Base-by-base conservation (phyloP, 2,329 filamentous ascomycete species). In the Emydomyces testavorans region DNA sequence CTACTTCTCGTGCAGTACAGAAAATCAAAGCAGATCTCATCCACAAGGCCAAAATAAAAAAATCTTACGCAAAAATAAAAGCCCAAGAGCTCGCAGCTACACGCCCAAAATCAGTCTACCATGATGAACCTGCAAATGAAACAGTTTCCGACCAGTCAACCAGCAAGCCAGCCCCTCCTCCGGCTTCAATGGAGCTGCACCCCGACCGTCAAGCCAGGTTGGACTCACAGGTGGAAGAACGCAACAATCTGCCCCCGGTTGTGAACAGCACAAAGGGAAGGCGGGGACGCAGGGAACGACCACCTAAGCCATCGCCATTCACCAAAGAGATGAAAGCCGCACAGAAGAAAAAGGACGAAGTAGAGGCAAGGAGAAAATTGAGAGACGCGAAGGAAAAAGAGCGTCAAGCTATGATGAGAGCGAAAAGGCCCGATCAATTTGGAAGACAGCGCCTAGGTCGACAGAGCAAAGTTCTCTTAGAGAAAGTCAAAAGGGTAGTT, bases 1-100 rank as follows among this genome's bases (percentile, higher is more conserved):
- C 16, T 21, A 38, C 20, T 50, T 38, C 18, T 13, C 32, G 8
- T 29, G 34, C 59, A 90, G 85, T 85, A 50, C 80, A 85, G 65
- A 90, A 90, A 66, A 92, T 94, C 61, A 96, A 96, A 67, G 77
- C 83, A 55, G 79, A 85, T 55, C 71, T 94, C 48, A 95, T 96
- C 58, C 79, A 88, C 65, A 93, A 92, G 65, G 88, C 89, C 52
- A 94, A 95, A 67, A 75, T 94, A 53, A 92, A 90, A 68, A 94
- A 94, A 66, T 78, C 84, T 35, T 95, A 94, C 62, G 84, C 83
- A 53, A 95, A 94, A 66, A 72, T 94, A 54, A 90, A 89, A 66
- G 80, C 79, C 34, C 69, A 71, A 39, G 73, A 78, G 61, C 64
- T 70, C 32, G 64, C 63, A 32, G 57, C 61, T 31, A 57, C 56